Conservation (phyloP, 2,329 filamentous ascomycete genomes). For the Tolypocladium sp. region DNA sequence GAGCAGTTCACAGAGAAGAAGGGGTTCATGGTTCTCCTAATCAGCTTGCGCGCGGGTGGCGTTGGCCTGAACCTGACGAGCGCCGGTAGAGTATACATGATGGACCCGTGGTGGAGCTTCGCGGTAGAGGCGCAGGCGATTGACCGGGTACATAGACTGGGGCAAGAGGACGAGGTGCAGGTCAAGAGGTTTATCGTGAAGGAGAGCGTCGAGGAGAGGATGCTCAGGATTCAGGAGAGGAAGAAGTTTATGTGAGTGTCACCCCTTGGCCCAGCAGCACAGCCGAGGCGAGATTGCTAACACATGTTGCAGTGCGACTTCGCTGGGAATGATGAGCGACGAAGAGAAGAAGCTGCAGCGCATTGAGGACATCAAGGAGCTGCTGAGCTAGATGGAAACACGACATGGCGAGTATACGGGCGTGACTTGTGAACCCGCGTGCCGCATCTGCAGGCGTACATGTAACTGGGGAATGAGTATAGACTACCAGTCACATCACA, state of each 20-base stretch:
- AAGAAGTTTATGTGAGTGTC: slow-evolving; percentile 86
- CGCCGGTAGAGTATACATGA: slow-evolving; percentile 90
- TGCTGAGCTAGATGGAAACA: slow-evolving; percentile 51
- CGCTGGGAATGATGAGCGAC: slow-evolving; percentile 87
- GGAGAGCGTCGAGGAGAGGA: slow-evolving; percentile 88
- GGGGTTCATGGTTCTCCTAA: slow-evolving; percentile 65
- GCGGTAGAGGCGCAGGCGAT: slow-evolving; percentile 95
- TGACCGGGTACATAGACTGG: slow-evolving; percentile 95
- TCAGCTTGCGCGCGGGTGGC: slow-evolving; percentile 82
- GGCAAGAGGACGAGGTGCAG: slow-evolving; percentile 75
- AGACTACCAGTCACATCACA: not conserved
- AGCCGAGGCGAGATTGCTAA: slow-evolving; percentile 6
- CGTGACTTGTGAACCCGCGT: not conserved
- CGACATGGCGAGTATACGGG: not conserved
- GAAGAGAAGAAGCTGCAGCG: slow-evolving; percentile 85
- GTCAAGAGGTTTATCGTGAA: slow-evolving; percentile 85
- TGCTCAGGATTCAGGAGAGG: slow-evolving; percentile 85
- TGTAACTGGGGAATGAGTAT: not conserved
- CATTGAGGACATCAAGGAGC: slow-evolving; percentile 88
- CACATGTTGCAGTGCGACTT: slow-evolving; percentile 60
- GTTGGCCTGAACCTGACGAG: slow-evolving; percentile 89
- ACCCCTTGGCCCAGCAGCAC: not conserved
- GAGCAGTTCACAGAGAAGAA: slow-evolving; percentile 53
- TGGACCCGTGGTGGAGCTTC: slow-evolving; percentile 99
- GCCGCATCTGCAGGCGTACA: not conserved